These are phyloP conservation scores for Amphicarpaea edgeworthii DNA, from an alignment of 306 rosid genomes.

Conservation along the genomic window DNA sequence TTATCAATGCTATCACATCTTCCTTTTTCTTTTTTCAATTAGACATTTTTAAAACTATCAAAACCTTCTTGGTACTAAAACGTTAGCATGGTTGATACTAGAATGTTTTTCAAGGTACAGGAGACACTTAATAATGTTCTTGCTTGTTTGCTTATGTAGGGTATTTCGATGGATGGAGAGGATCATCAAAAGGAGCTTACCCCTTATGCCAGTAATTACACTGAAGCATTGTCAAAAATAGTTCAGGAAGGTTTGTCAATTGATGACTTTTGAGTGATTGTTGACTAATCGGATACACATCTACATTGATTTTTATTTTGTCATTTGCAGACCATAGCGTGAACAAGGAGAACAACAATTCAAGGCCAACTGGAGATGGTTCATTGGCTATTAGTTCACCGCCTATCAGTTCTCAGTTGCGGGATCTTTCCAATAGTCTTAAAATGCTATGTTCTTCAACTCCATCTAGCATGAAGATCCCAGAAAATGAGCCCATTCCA, in stretches of 20 bases:
- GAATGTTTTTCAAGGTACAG: background rate
- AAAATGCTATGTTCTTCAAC: conserved; percentile 58
- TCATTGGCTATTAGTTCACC: conserved; percentile 49
- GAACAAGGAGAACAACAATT: conserved; percentile 56
- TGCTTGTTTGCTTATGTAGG: conserved; percentile 48
- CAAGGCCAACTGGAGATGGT: conserved; percentile 39
- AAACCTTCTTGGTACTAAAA: background rate
- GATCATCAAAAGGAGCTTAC: conserved; percentile 46
- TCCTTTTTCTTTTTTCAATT: background rate
- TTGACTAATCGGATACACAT: background rate
- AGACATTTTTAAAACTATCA: background rate
- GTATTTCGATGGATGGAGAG: conserved; percentile 37
- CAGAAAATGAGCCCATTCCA: conserved; percentile 39
- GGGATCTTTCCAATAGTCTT: conserved; percentile 64
- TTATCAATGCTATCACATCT: conserved; percentile 3
- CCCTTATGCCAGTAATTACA: conserved; percentile 35
- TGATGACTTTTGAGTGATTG: conserved; percentile 24
- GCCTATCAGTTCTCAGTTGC: conserved; percentile 74
- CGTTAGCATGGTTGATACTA: background rate
- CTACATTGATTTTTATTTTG: background rate
- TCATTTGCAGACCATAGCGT: conserved; percentile 50
- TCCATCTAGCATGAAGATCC: conserved; percentile 48
- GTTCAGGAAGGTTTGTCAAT: conserved; percentile 57
- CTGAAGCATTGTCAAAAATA: conserved; percentile 33
- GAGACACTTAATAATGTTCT: background rate